Conservation (phyloP, 192 early-diverging fungal species). For the Entrophospora sp. region DNA sequence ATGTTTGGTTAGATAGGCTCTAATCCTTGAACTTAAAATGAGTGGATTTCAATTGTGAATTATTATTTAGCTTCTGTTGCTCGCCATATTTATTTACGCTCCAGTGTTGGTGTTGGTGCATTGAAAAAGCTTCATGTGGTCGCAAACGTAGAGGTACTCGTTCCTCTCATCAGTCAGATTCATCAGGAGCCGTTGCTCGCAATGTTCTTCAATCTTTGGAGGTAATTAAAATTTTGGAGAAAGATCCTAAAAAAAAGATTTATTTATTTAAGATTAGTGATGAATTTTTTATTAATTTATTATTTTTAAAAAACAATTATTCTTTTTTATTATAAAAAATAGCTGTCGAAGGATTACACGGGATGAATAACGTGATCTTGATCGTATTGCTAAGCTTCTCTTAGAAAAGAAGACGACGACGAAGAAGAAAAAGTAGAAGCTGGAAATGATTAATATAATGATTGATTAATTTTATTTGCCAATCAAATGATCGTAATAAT, state of each 20-base stretch:
- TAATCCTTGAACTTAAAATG: not conserved
- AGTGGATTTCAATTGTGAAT: not conserved
- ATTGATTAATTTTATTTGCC: no score
- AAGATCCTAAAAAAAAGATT: slow-evolving; percentile 67
- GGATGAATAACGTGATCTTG: slow-evolving; percentile 96
- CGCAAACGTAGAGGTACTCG: slow-evolving; percentile 82
- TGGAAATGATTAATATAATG: no score
- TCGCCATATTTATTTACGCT: slow-evolving; percentile 96
- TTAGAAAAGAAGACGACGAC: not conserved
- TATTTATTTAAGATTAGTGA: not conserved
- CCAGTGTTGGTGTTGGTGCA: slow-evolving; percentile 87
- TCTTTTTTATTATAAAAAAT: no score
- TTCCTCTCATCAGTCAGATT: slow-evolving; percentile 79
- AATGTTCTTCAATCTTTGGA: slow-evolving; percentile 97
- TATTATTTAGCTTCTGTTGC: slow-evolving; percentile 69
- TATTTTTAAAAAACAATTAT: not conserved
- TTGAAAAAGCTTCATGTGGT: slow-evolving; percentile 89
- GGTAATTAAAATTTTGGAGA: slow-evolving; percentile 94
- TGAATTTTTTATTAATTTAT: not conserved
- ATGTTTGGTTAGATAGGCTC: no score
- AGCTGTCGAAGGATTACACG: slow-evolving; percentile 92
- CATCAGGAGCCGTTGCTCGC: slow-evolving; percentile 85
- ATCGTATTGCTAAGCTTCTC: slow-evolving; percentile 69
- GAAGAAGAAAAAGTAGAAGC: not conserved
- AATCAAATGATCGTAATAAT: no score